A percentile compares a stretch with the other conserved stretches of the same genome.
Conservation (phyloP, 2,329 filamentous ascomycete genomes). For the Venturia asperata region DNA sequence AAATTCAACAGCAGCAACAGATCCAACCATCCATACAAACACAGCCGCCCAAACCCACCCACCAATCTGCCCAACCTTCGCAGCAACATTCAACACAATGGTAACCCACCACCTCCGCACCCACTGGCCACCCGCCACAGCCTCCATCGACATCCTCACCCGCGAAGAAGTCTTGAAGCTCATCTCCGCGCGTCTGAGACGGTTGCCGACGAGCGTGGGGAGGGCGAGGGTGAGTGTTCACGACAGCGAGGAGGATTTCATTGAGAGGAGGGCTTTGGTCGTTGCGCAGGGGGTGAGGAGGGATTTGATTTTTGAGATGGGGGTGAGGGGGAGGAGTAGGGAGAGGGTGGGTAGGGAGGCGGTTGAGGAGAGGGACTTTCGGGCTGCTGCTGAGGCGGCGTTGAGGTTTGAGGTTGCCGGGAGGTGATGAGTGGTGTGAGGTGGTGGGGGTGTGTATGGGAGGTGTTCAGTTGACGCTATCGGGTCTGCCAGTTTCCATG, state of each 20-base stretch:
- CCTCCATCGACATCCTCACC: background rate
- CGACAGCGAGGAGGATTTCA: slow-evolving; percentile 9
- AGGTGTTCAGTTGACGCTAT: background rate
- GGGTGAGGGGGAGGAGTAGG: background rate
- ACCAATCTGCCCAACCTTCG: background rate
- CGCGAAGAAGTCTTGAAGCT: background rate
- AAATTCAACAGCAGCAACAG: slow-evolving; percentile 1
- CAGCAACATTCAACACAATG: background rate
- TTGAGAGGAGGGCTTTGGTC: slow-evolving; percentile 6
- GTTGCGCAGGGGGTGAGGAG: slow-evolving; percentile 8
- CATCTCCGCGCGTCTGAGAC: background rate
- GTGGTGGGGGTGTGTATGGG: too few species aligned
- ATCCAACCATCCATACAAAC: background rate
- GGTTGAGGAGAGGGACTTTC: background rate
- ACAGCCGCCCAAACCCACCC: background rate
- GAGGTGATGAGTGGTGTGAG: background rate
- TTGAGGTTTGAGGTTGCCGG: background rate
- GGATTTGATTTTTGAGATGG: background rate
- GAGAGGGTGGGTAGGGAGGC: background rate
- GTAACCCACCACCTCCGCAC: background rate
- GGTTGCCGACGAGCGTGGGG: background rate
- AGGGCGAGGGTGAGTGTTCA: background rate
- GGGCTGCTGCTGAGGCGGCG: background rate
- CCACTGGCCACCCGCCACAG: background rate
- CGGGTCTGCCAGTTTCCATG: background rate